These are phyloP conservation scores for Yamadazyma triangularis DNA, from an alignment of 1,139 yeast species.

Conservation along the genomic window DNA sequence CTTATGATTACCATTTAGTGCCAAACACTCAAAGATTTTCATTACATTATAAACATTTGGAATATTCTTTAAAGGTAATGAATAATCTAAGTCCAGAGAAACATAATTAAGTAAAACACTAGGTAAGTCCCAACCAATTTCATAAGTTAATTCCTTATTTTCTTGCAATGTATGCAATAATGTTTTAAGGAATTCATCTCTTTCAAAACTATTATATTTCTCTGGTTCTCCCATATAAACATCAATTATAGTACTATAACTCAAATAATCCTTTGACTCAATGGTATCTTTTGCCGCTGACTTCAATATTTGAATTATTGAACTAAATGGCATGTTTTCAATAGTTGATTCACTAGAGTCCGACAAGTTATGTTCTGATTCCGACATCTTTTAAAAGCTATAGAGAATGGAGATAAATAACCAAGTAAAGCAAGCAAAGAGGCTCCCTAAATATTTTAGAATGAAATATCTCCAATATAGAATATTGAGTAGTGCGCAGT, in stretches of 20 bases:
- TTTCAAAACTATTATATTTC: conserved; percentile 45
- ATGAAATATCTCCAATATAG: too few species aligned
- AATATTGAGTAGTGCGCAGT: too few species aligned
- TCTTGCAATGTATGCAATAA: conserved; percentile 27
- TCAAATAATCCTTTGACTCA: conserved; percentile 54
- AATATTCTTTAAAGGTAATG: conserved; percentile 20
- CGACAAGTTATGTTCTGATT: conserved; percentile 13
- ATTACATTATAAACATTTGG: conserved; percentile 37
- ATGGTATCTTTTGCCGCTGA: conserved; percentile 35
- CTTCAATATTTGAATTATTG: conserved; percentile 24
- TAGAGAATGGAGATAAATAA: too few species aligned
- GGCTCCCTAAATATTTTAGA: too few species aligned
- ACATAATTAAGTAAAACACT: conserved; percentile 48
- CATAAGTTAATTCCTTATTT: conserved; percentile 49
- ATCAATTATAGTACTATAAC: conserved; percentile 72
- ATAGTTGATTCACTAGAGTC: conserved; percentile 22
- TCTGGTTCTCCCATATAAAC: conserved; percentile 48
- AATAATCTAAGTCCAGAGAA: conserved; percentile 22
- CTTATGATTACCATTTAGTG: conserved; percentile 69
- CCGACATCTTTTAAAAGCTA: conserved; percentile 20
- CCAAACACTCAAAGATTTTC: conserved; percentile 54
- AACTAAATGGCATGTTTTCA: conserved; percentile 22
- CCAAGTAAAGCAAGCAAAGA: too few species aligned
- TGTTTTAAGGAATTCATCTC: conserved; percentile 40
- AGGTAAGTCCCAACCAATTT: conserved; percentile 90